Conservation (phyloP, 495 filamentous ascomycete species). For the Hypomontagnella monticulosa region DNA sequence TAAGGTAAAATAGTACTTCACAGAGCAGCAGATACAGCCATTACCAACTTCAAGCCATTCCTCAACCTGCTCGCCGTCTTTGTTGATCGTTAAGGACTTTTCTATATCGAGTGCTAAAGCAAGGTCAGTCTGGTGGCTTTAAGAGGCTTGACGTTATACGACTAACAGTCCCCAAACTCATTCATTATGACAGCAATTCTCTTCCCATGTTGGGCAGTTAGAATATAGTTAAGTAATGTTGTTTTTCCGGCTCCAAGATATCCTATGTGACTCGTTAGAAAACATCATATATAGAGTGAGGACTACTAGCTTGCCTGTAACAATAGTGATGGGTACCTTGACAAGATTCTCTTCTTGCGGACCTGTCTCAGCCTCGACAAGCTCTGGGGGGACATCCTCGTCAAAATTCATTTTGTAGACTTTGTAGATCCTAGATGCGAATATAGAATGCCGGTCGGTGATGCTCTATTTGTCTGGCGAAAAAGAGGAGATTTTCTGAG, state of each 20-base stretch:
- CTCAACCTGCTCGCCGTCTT: slow-evolving; percentile 84
- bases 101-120: slow-evolving; percentile 86
- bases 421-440: neutral
- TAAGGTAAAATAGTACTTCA: slow-evolving; percentile 70
- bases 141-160: neutral
- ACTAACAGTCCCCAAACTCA: slow-evolving; percentile 94
- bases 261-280: slow-evolving; percentile 49
- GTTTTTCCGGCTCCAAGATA: slow-evolving; percentile 97
- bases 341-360: slow-evolving; percentile 60
- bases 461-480: neutral
- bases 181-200: slow-evolving; percentile 98
- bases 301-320: slow-evolving; percentile 72
- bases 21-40: slow-evolving; percentile 97
- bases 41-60: slow-evolving; percentile 97
- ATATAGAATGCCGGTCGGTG: neutral
- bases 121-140: slow-evolving; percentile 35
- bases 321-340: slow-evolving; percentile 93
- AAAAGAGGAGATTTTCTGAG: neutral
- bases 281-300: neutral
- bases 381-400: slow-evolving; percentile 77
- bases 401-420: slow-evolving; percentile 59
- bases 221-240: slow-evolving; percentile 93
- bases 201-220: slow-evolving; percentile 93
- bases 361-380: slow-evolving; percentile 66
- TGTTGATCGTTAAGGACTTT: slow-evolving; percentile 87